A percentile compares a stretch with the other conserved stretches of the same genome.
Conservation (phyloP, 2,329 filamentous ascomycete species). For the Neoarthrinium moseri region DNA sequence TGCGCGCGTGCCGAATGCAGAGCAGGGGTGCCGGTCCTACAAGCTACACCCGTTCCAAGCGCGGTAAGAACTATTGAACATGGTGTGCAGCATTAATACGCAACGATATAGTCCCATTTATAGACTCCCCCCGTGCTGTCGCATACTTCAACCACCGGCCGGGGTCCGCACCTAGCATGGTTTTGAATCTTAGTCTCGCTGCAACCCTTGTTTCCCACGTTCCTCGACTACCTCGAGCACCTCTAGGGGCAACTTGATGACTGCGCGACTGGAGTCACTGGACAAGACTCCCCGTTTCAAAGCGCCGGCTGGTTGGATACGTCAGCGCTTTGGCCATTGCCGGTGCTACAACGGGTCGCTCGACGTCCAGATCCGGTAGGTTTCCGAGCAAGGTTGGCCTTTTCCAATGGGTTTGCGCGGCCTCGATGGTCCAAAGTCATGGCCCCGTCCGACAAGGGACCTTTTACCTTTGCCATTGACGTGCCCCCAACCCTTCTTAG, state of each 20-base stretch:
- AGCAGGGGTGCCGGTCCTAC: constrained; percentile 3
- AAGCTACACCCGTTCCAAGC: constrained; percentile 7
- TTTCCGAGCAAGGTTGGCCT: constrained; percentile 7
- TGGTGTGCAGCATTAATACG: constrained; percentile 22
- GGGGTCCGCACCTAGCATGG: constrained; percentile 2
- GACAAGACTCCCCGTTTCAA: not conserved
- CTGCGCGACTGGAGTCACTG: too few species aligned
- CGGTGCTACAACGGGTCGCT: constrained; percentile 11
- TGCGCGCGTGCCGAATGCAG: constrained; percentile 17
- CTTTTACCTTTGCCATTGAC: constrained; percentile 1
- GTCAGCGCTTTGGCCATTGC: constrained; percentile 9
- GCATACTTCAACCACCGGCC: constrained; percentile 13
- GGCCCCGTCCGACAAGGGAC: not conserved
- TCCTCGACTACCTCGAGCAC: constrained; percentile 4
- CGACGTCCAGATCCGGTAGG: constrained; percentile 10
- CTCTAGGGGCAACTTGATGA: too few species aligned
- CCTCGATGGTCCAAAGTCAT: constrained; percentile 4
- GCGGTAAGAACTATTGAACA: constrained; percentile 15
- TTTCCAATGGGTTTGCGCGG: constrained; percentile 7
- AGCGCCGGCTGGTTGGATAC: constrained; percentile 3
- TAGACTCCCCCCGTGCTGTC: constrained; percentile 17
- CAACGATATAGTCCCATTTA: constrained; percentile 24
- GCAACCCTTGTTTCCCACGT: constrained; percentile 9
- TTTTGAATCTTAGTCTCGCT: constrained; percentile 9
- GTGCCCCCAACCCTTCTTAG: constrained; percentile 4